Percentiles rank a stretch among this genome's conserved stretches.
Conservation (phyloP, 2,329 filamentous ascomycete genomes). For the Bipolaris cookei region DNA sequence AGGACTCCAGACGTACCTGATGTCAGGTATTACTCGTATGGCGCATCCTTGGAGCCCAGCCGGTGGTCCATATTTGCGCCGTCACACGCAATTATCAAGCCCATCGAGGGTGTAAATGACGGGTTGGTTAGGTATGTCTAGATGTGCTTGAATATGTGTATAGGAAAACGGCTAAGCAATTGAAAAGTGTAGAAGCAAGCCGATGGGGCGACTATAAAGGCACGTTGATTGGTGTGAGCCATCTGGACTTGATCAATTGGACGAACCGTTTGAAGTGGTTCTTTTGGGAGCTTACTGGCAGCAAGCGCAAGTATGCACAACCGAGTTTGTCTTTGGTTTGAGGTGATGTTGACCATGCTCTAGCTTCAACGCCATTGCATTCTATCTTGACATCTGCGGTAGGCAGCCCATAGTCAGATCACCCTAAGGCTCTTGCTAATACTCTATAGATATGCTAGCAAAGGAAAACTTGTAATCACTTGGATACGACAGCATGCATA, state of each 20-base stretch:
- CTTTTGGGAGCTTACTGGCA: conserved; percentile 62
- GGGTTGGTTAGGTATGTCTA: conserved; percentile 62
- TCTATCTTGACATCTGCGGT: conserved; percentile 71
- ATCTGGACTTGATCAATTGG: conserved; percentile 71
- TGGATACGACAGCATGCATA: not conserved
- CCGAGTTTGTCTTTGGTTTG: too few relatives aligned
- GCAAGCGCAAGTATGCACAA: conserved; percentile 57
- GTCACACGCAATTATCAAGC: conserved; percentile 61
- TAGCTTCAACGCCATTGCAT: conserved; percentile 68
- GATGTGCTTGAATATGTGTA: not conserved
- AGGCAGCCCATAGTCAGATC: conserved; percentile 23
- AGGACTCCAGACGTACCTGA: conserved; percentile 61
- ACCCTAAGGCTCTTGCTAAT: not conserved
- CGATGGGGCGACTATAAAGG: conserved; percentile 69
- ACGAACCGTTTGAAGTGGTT: conserved; percentile 67
- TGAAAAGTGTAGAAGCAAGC: conserved; percentile 60
- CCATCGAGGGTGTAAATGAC: conserved; percentile 65
- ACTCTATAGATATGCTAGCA: conserved; percentile 45
- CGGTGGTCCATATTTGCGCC: conserved; percentile 64
- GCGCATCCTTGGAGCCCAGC: conserved; percentile 62
- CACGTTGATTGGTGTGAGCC: conserved; percentile 67
- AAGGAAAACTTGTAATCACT: conserved; percentile 43
- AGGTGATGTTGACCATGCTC: conserved; percentile 18
- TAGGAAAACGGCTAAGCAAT: not conserved
- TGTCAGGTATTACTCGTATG: conserved; percentile 69